Conservation (phyloP, 116 monocot species). For the Papilionanthe hybrid region DNA sequence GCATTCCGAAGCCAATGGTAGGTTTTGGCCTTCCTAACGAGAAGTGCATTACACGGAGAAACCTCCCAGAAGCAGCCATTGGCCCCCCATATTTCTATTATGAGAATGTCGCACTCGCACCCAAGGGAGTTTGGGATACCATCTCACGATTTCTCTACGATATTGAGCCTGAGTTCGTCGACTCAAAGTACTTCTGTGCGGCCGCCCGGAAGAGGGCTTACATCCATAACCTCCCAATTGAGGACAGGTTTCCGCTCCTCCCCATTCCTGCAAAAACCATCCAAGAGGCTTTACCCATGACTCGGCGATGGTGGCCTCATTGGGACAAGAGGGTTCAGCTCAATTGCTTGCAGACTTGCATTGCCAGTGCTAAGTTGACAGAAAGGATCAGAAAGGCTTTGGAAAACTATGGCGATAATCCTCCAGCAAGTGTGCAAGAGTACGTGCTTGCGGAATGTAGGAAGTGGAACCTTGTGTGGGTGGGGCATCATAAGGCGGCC, state of each 20-base stretch:
- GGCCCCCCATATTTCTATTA: slow-evolving; percentile 77
- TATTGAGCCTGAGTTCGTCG: slow-evolving; percentile 64
- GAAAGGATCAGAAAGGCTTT: slow-evolving; percentile 37
- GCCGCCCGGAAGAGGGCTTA: slow-evolving; percentile 57
- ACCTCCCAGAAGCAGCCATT: slow-evolving; percentile 33
- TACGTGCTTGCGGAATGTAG: slow-evolving; percentile 35
- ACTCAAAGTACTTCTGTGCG: slow-evolving; percentile 66
- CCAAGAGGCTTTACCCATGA: slow-evolving; percentile 40
- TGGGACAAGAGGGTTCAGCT: slow-evolving; percentile 56
- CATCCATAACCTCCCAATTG: slow-evolving; percentile 56
- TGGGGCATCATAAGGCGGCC: slow-evolving; percentile 50
- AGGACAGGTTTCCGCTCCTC: slow-evolving; percentile 36
- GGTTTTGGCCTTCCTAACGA: slow-evolving; percentile 55
- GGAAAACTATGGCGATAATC: slow-evolving; percentile 9
- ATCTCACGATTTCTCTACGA: slow-evolving; percentile 63
- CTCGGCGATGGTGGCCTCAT: slow-evolving; percentile 53
- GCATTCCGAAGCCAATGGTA: slow-evolving; percentile 54
- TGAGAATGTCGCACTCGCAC: slow-evolving; percentile 69
- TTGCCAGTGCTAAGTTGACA: slow-evolving; percentile 37
- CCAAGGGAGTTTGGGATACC: slow-evolving; percentile 67
- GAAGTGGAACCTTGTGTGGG: slow-evolving; percentile 68
- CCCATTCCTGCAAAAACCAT: slow-evolving; percentile 52
- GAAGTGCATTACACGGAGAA: slow-evolving; percentile 15
- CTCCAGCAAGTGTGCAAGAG: slow-evolving; percentile 19
- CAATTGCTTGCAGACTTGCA: slow-evolving; percentile 60